phyloP scores from a whole-genome alignment of 2,329 filamentous ascomycete species.

The Neoascochyta sp. region DNA sequence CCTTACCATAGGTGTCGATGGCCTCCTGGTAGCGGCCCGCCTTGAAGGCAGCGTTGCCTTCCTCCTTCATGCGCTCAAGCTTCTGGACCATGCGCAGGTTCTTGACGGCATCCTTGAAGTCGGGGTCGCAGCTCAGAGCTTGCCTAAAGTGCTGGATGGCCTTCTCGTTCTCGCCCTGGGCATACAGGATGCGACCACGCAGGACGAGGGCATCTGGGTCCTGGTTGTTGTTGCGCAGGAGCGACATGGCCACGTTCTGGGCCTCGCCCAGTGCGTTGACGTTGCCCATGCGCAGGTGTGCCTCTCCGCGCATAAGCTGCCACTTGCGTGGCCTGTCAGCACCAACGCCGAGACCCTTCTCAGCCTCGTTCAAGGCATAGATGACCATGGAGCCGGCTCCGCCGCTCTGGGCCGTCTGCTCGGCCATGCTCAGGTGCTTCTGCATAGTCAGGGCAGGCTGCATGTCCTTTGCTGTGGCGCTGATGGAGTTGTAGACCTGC shows the following conservation, averaged over 20 bases:
- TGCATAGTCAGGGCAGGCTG: slow-evolving; percentile 81
- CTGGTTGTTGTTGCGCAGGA: slow-evolving; percentile 81
- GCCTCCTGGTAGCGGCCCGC: slow-evolving; percentile 73
- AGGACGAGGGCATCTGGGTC: slow-evolving; percentile 93
- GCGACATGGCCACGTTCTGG: slow-evolving; percentile 83
- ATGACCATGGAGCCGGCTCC: slow-evolving; percentile 86
- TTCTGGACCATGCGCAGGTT: slow-evolving; percentile 87
- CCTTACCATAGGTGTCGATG: slow-evolving; percentile 77
- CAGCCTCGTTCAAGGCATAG: slow-evolving; percentile 86
- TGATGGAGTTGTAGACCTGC: slow-evolving; percentile 73
- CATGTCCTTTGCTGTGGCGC: slow-evolving; percentile 80
- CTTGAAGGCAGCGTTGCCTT: slow-evolving; percentile 90
- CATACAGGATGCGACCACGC: slow-evolving; percentile 81
- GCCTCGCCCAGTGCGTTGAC: slow-evolving; percentile 86
- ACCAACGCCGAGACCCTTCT: slow-evolving; percentile 70
- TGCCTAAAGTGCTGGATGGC: slow-evolving; percentile 88
- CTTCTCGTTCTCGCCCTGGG: slow-evolving; percentile 91
- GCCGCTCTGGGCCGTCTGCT: slow-evolving; percentile 69
- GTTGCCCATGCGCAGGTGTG: slow-evolving; percentile 87
- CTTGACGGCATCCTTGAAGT: slow-evolving; percentile 83
- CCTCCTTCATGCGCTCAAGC: slow-evolving; percentile 87
- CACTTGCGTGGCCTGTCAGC: slow-evolving; percentile 85
- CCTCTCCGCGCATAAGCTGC: slow-evolving; percentile 88
- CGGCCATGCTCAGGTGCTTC: slow-evolving; percentile 73
- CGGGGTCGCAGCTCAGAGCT: slow-evolving; percentile 84